Evolutionary conservation across 306 rosid genomes (phyloP).

Genomic region (Medicago lupulina): DNA sequence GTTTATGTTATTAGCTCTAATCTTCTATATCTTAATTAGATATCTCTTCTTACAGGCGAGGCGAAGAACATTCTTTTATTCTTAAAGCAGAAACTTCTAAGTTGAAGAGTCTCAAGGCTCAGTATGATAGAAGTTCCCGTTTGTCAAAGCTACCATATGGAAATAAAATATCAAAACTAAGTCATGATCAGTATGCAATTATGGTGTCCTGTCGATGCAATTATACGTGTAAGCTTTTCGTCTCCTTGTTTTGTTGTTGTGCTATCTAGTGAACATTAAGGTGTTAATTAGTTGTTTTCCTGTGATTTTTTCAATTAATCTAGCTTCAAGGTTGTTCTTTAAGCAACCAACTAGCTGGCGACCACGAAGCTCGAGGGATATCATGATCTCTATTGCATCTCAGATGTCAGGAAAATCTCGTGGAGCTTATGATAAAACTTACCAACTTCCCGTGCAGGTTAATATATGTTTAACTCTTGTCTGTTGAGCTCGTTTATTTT

Average conservation of each 20-base stretch:
- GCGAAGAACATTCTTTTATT: constrained; percentile 93
- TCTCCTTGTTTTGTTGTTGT: constrained; percentile 25
- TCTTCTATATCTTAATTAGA: constrained; percentile 42
- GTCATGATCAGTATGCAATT: constrained; percentile 75
- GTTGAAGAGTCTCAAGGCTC: constrained; percentile 63
- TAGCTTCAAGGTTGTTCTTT: constrained; percentile 87
- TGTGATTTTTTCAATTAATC: constrained; percentile 32
- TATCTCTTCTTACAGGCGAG: constrained; percentile 73
- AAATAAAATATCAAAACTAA: constrained; percentile 58
- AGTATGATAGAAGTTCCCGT: constrained; percentile 59
- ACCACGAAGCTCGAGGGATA: constrained; percentile 80
- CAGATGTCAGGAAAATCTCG: constrained; percentile 66
- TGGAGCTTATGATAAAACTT: constrained; percentile 55
- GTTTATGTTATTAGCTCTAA: constrained; percentile 20
- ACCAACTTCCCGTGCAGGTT: constrained; percentile 87
- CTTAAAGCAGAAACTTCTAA: constrained; percentile 75
- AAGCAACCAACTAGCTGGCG: constrained; percentile 88
- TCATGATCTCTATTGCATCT: constrained; percentile 79
- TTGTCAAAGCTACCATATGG: constrained; percentile 53
- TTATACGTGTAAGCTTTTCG: constrained; percentile 65
- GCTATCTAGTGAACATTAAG: constrained; percentile 33
- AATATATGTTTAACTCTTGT: constrained; percentile 31
- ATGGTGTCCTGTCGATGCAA: constrained; percentile 95
- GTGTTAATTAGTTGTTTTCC: constrained; percentile 35
- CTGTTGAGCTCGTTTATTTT: constrained; percentile 25